phyloP scores from a whole-genome alignment of 371 early-diverging fungal genomes.

The Saksenaea vasiformis region DNA sequence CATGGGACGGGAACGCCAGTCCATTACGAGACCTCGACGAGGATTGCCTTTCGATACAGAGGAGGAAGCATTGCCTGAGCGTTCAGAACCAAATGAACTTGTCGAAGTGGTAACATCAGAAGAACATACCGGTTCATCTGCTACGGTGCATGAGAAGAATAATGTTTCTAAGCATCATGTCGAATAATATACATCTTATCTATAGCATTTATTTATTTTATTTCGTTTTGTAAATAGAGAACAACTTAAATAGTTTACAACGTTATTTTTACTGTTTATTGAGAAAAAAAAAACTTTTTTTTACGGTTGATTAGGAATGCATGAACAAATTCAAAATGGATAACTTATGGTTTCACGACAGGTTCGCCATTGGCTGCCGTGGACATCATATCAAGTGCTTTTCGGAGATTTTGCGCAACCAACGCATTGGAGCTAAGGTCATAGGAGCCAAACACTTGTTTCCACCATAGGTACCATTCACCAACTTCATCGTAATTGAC shows the following conservation, averaged over 20 bases:
- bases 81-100: background rate
- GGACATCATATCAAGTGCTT: constrained; percentile 77
- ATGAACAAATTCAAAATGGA: too few relatives aligned
- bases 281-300: too few relatives aligned
- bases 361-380: constrained; percentile 24
- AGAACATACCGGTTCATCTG: background rate
- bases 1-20: background rate
- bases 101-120: background rate
- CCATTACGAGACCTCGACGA: background rate
- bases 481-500: constrained; percentile 66
- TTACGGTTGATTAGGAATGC: too few relatives aligned
- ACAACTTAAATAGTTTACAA: background rate
- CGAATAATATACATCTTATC: background rate
- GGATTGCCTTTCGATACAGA: background rate
- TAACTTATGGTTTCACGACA: constrained; percentile 6
- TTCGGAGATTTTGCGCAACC: constrained; percentile 58
- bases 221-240: background rate
- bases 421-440: constrained; percentile 39
- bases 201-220: background rate
- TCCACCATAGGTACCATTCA: constrained; percentile 79
- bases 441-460: constrained; percentile 56
- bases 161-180: background rate
- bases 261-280: background rate
- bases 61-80: background rate
- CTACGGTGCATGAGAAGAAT: background rate